Evolutionary conservation across 352 stramenopile genomes (phyloP), one percentile per base, ranked within the genome.

Genomic region (Phytophthora quininea): DNA sequence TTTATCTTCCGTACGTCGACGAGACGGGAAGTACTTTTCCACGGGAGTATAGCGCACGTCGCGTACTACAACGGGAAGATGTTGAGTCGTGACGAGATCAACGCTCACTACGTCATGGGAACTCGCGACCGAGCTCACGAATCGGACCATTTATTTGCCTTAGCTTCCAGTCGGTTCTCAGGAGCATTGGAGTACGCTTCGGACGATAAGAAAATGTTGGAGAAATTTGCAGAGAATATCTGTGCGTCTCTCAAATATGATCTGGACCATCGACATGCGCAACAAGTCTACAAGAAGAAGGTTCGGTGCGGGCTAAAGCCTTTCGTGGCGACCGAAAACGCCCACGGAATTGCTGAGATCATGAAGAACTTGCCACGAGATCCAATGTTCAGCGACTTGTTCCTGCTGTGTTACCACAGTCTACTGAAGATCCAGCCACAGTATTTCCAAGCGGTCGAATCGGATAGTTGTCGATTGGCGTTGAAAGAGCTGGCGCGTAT

Each of bases 21-120:
- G 67, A 32, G 84, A 96, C 45, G 86, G 87, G 11, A 96, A 95
- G 38, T 80, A 92, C 54, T 97, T 93, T 97, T 97, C 63, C 76
- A 91, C 15, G 92, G 92, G 3, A 62, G 67, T 11, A 82, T 97
- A 30, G 87, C 88, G 15, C 90, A 97, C 53, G 85, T 98, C 6
- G 89, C 88, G 10, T 95, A 92, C 54, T 98, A 95, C 76, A 86
- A 84, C 37, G 74, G 74, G 7, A 58, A 67, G 8, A 64, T 69
- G 5, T 54, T 98, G 15, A 82, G 58, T 46, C 78, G 80, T 0
- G 90, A 97, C 35, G 67, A 86, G 54, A 64, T 98, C 27, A 89
- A 91, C 31, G 69, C 74, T 0, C 92, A 96, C 65, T 96, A 84
- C 32, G 71, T 93, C 2, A 67, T 93, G 46, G 90, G 81, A 2